Evolutionary conservation across 2,329 filamentous ascomycete genomes (phyloP).

Genomic region (Escovopsis weberi): DNA sequence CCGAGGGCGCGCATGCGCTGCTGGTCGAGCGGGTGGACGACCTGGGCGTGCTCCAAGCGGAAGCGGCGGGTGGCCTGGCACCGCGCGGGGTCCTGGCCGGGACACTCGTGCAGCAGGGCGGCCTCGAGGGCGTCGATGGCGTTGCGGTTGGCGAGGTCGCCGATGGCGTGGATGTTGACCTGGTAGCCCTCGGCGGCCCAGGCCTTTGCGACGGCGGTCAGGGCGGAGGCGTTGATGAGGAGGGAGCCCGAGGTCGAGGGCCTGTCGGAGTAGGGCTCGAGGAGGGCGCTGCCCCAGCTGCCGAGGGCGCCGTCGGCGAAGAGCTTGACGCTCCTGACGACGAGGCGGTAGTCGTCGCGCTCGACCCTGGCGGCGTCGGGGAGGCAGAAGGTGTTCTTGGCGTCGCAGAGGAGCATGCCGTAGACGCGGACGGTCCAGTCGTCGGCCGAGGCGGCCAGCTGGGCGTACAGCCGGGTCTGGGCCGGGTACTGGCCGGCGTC

Average conservation of each 20-base stretch:
- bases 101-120: slow-evolving; percentile 40
- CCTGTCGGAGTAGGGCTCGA: slow-evolving; percentile 55
- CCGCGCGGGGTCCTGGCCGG: slow-evolving; percentile 22
- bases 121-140: slow-evolving; percentile 48
- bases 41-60: slow-evolving; percentile 58
- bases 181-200: slow-evolving; percentile 51
- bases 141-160: slow-evolving; percentile 51
- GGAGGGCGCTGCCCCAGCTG: slow-evolving; percentile 56
- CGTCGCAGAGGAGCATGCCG: slow-evolving; percentile 52
- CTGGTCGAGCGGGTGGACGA: slow-evolving; percentile 53
- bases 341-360: slow-evolving; percentile 34
- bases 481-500: slow-evolving; percentile 48
- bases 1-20: slow-evolving; percentile 40
- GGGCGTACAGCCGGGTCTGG: slow-evolving; percentile 38
- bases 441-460: slow-evolving; percentile 28
- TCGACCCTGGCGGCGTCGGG: slow-evolving; percentile 28
- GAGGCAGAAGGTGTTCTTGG: slow-evolving; percentile 50
- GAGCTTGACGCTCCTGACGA: slow-evolving; percentile 50
- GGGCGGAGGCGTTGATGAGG: slow-evolving; percentile 46
- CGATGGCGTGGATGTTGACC: slow-evolving; percentile 60
- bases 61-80: slow-evolving; percentile 45
- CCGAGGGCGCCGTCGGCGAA: slow-evolving; percentile 58
- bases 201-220: slow-evolving; percentile 36
- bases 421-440: slow-evolving; percentile 51
- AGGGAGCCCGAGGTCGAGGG: slow-evolving; percentile 47